Conservation (phyloP, 2,329 filamentous ascomycete genomes). For the Nothophoma quercina region DNA sequence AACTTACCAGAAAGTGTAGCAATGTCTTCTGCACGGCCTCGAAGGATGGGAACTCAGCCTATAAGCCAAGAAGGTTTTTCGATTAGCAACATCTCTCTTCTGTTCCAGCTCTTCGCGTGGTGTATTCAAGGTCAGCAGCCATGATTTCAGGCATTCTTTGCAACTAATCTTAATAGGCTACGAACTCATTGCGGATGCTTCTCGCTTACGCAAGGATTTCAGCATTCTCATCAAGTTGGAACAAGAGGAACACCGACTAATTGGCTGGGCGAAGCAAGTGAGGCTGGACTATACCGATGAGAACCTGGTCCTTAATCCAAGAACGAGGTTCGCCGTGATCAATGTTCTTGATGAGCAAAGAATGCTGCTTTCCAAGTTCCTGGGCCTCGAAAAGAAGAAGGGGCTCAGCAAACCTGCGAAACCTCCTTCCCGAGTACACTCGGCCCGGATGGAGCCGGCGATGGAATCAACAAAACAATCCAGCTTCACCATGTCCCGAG, state of each 20-base stretch:
- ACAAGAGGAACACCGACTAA: constrained; percentile 48
- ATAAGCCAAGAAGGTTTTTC: too few relatives aligned
- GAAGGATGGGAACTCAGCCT: too few relatives aligned
- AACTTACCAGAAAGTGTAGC: too few relatives aligned
- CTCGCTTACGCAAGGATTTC: constrained; percentile 40
- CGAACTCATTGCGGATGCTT: constrained; percentile 49
- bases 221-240: constrained; percentile 48
- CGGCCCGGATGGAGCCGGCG: too few relatives aligned
- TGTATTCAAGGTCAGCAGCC: constrained; percentile 44
- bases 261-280: constrained; percentile 49
- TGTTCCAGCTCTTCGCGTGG: constrained; percentile 49
- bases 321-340: constrained; percentile 41
- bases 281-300: constrained; percentile 45
- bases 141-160: neutral
- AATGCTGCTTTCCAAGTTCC: too few relatives aligned
- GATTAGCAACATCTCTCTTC: constrained; percentile 42
- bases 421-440: too few relatives aligned
- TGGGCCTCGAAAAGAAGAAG: too few relatives aligned
- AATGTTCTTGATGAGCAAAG: constrained; percentile 48
- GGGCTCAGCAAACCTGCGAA: too few relatives aligned
- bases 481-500: too few relatives aligned
- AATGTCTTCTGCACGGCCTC: too few relatives aligned
- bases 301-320: constrained; percentile 43
- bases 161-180: constrained; percentile 36
- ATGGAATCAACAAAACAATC: too few relatives aligned